Conservation (phyloP, 306 rosid genomes). For the Pyrus betulifolia region DNA sequence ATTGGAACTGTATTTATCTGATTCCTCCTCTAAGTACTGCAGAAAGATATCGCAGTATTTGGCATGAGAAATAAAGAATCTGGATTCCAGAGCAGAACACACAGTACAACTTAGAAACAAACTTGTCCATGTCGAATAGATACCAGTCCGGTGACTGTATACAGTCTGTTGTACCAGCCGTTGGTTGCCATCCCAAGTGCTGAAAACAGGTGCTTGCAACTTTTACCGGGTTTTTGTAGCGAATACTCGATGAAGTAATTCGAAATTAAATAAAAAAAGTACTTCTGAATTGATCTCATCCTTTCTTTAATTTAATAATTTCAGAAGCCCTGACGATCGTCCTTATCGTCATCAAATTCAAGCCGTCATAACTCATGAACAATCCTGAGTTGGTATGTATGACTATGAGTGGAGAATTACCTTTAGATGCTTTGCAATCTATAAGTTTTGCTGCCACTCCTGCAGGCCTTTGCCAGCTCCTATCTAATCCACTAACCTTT, state of each 20-base stretch:
- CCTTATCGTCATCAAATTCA: background rate
- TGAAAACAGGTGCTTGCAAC: conserved; percentile 56
- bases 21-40: conserved; percentile 69
- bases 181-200: conserved; percentile 86
- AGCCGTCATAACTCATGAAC: background rate
- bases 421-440: conserved; percentile 54
- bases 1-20: conserved; percentile 49
- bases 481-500: conserved; percentile 82
- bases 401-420: conserved; percentile 13
- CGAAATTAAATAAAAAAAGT: no score
- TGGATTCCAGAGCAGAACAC: background rate
- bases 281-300: no score
- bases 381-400: background rate
- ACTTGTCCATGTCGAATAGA: background rate
- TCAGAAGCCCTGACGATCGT: conserved; percentile 38
- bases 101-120: background rate
- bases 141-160: conserved; percentile 95
- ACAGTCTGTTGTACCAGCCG: conserved; percentile 87
- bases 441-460: conserved; percentile 87
- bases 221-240: conserved; percentile 72
- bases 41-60: conserved; percentile 3
- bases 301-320: no score
- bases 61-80: background rate
- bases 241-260: conserved; percentile 65
- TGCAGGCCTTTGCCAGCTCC: conserved; percentile 90